phyloP scores from a whole-genome alignment of 805 yeast species.

The Starmerella scarabaei region DNA sequence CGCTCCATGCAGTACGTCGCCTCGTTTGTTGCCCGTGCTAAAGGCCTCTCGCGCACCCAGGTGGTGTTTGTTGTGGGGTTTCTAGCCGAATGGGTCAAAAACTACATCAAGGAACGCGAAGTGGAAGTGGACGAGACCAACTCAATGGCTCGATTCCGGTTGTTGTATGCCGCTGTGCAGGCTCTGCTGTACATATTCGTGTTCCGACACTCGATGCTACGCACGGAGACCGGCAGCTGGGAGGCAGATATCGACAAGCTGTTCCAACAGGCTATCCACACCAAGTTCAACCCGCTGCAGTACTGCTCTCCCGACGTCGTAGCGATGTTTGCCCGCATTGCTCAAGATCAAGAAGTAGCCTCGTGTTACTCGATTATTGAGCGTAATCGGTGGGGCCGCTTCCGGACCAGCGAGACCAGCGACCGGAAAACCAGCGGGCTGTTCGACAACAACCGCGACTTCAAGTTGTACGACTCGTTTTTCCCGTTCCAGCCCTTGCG shows the following conservation, averaged over 20 bases:
- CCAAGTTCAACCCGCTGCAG: conserved; percentile 85
- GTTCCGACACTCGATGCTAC: conserved; percentile 58
- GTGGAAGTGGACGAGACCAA: conserved; percentile 54
- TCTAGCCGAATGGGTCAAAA: conserved; percentile 68
- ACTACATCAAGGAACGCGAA: conserved; percentile 75
- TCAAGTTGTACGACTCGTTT: conserved; percentile 80
- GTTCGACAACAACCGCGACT: conserved; percentile 58
- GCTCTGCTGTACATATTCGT: conserved; percentile 84
- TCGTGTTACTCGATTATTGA: conserved; percentile 90
- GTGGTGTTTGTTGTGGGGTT: conserved; percentile 71
- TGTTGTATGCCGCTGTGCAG: conserved; percentile 84
- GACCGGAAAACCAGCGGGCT: conserved; percentile 23
- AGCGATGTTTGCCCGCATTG: conserved; percentile 79
- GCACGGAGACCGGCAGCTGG: conserved; percentile 20
- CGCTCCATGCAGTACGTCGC: conserved; percentile 88
- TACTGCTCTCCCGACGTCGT: conserved; percentile 91
- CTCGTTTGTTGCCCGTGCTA: conserved; percentile 80
- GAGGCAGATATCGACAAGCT: conserved; percentile 56
- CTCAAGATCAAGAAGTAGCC: conserved; percentile 79
- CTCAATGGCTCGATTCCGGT: conserved; percentile 83
- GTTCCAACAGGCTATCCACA: conserved; percentile 70
- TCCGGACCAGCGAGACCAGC: conserved; percentile 29
- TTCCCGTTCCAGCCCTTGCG: conserved; percentile 92
- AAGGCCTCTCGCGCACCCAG: conserved; percentile 55
- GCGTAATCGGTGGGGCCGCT: conserved; percentile 64